Percentiles rank a stretch among this genome's conserved stretches.
phyloP scores from a whole-genome alignment of 2,329 filamentous ascomycete species.

The Stagonosporopsis tanaceti region DNA sequence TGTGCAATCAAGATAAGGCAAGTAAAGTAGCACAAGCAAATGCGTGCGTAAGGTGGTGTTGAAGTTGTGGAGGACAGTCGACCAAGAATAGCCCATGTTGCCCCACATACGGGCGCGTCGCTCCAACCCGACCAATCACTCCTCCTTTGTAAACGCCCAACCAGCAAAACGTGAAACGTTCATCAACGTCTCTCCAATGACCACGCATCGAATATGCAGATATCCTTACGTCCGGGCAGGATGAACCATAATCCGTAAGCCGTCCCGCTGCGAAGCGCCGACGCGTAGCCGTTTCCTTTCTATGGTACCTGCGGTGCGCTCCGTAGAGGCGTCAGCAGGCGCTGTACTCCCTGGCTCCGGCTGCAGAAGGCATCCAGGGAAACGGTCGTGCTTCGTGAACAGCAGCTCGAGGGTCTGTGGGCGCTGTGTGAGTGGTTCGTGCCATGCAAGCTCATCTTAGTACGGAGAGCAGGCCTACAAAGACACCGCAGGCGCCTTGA shows the following conservation, averaged over 20 bases:
- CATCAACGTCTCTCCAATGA: constrained; percentile 34
- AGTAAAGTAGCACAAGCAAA: constrained; percentile 9
- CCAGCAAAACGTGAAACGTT: constrained; percentile 30
- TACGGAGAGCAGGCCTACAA: constrained; percentile 41
- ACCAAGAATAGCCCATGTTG: constrained; percentile 14
- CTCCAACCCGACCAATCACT: constrained; percentile 28
- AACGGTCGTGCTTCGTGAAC: constrained; percentile 31
- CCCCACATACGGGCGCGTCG: constrained; percentile 15
- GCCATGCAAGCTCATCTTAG: constrained; percentile 34
- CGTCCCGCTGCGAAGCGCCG: constrained; percentile 40
- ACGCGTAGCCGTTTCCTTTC: constrained; percentile 29
- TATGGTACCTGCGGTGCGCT: constrained; percentile 22
- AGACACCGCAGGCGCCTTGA: constrained; percentile 39
- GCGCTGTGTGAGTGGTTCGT: constrained; percentile 37
- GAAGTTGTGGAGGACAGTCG: not conserved
- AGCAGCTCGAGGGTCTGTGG: constrained; percentile 29
- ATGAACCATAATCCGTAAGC: constrained; percentile 31
- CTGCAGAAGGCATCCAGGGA: constrained; percentile 35
- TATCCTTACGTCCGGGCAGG: constrained; percentile 30
- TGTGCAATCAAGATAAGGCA: constrained; percentile 1
- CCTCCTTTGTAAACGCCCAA: constrained; percentile 29
- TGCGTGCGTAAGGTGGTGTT: constrained; percentile 19
- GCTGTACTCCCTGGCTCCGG: constrained; percentile 34
- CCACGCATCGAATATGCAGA: constrained; percentile 1
- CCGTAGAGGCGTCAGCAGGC: constrained; percentile 42